phyloP scores from a whole-genome alignment of 495 filamentous ascomycete genomes.

The Talaromyces thailandensis region DNA sequence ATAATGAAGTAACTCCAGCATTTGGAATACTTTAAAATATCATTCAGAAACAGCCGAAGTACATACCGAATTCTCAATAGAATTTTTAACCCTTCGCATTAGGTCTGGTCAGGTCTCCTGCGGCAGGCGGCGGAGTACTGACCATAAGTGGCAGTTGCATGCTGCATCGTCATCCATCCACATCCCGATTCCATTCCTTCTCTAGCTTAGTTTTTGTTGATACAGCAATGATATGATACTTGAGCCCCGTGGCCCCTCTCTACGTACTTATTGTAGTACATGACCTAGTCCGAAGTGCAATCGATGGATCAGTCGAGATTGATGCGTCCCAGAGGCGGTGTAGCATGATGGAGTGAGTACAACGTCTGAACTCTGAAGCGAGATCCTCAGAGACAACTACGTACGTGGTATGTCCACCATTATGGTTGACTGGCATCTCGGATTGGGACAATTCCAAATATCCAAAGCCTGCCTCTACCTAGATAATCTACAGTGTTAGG shows the following conservation, averaged over 20 bases:
- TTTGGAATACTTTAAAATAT: background rate
- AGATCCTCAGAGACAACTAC: background rate
- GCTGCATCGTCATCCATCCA: background rate
- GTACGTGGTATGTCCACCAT: too few species aligned
- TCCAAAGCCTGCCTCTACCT: background rate
- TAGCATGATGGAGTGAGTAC: background rate
- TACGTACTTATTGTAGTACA: background rate
- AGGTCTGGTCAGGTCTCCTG: background rate
- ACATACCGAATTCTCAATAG: background rate
- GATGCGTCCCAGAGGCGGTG: background rate
- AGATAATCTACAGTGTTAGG: background rate
- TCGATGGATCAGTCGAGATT: background rate
- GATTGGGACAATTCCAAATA: background rate
- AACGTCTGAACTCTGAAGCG: background rate
- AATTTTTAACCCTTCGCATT: background rate
- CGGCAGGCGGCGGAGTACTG: background rate
- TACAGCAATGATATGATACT: background rate
- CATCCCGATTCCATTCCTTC: background rate
- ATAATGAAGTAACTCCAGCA: background rate
- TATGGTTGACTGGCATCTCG: background rate
- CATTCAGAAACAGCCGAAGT: background rate
- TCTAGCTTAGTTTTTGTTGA: background rate
- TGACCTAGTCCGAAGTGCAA: background rate
- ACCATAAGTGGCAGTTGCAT: background rate
- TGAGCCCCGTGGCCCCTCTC: background rate